Evolutionary conservation across 768 basidiomycete species (phyloP).

Genomic region (Naganishia vishniacii): DNA sequence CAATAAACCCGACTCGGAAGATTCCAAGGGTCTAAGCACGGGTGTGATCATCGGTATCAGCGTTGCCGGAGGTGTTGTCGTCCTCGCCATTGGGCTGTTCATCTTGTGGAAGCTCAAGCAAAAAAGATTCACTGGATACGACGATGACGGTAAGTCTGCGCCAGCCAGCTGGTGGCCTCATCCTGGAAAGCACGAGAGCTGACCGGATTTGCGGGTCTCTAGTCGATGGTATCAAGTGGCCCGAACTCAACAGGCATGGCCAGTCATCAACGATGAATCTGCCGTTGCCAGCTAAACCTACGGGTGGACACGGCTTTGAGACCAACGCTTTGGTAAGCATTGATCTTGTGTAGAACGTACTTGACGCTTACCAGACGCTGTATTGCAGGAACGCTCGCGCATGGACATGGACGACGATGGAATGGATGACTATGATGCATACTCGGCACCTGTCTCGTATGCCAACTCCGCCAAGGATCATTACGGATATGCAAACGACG

Average conservation of each 20-base stretch:
- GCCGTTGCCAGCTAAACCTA: conserved; percentile 43
- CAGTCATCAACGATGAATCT: conserved; percentile 39
- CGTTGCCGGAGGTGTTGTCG: conserved; percentile 41
- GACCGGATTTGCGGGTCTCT: too few species aligned
- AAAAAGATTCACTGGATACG: conserved; percentile 29
- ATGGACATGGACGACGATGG: conserved; percentile 25
- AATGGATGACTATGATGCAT: conserved; percentile 21
- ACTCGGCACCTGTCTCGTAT: conserved; percentile 21
- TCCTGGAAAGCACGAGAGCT: too few species aligned
- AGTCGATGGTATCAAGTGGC: conserved; percentile 46
- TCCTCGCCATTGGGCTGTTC: conserved; percentile 37
- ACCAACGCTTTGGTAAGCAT: conserved; percentile 40
- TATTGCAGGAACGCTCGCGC: conserved; percentile 19
- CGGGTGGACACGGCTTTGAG: conserved; percentile 46
- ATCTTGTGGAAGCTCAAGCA: conserved; percentile 44
- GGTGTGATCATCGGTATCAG: conserved; percentile 44
- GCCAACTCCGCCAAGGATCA: conserved; percentile 16
- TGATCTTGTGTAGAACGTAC: not conserved
- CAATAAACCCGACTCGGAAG: conserved; percentile 2
- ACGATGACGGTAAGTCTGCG: conserved; percentile 30
- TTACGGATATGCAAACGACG: conserved; percentile 2
- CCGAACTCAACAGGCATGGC: conserved; percentile 47
- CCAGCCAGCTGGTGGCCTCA: too few species aligned
- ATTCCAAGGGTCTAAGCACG: conserved; percentile 29
- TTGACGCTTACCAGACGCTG: not conserved